These are phyloP conservation scores for Elongisporangium senticosum DNA, from an alignment of 352 stramenopile species.

Conservation along the genomic window DNA sequence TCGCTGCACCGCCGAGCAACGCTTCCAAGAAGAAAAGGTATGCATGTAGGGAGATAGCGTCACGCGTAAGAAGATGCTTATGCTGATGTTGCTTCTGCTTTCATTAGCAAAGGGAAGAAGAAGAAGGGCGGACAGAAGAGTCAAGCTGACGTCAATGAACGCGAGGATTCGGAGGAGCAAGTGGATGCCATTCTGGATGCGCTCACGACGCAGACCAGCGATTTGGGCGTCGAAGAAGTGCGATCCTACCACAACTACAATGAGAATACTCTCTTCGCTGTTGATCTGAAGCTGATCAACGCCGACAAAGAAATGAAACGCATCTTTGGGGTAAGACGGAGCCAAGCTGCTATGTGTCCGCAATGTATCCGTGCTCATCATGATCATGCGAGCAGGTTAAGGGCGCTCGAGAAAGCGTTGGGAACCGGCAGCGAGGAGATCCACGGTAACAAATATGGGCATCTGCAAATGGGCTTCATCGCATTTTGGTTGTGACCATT, in stretches of 20 bases:
- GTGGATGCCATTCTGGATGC: conserved; percentile 71
- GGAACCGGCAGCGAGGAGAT: conserved; percentile 43
- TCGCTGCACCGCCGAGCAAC: conserved; percentile 6
- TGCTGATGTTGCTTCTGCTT: background rate
- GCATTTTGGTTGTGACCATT: background rate
- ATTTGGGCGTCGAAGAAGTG: conserved; percentile 29
- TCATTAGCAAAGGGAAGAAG: conserved; percentile 13
- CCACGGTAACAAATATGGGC: conserved; percentile 27
- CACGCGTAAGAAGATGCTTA: background rate
- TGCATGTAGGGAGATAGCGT: background rate
- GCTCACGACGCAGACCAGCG: conserved; percentile 36
- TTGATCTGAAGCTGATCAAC: conserved; percentile 72
- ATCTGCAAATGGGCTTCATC: background rate
- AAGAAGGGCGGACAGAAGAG: conserved; percentile 12
- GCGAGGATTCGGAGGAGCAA: conserved; percentile 23
- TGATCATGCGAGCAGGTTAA: conserved; percentile 41
- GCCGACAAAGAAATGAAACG: conserved; percentile 88
- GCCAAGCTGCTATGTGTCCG: background rate
- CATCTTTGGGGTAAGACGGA: conserved; percentile 64
- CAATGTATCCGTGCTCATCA: background rate
- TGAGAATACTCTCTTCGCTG: conserved; percentile 58
- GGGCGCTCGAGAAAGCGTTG: conserved; percentile 35
- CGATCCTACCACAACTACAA: conserved; percentile 25
- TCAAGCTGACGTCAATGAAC: conserved; percentile 9
- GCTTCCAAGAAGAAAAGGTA: conserved; percentile 10